Percentiles rank a stretch among this genome's conserved stretches.
These are phyloP conservation scores for Heterobasidion irregulare DNA, from an alignment of 1,284 basidiomycete genomes.

Conservation along the genomic window DNA sequence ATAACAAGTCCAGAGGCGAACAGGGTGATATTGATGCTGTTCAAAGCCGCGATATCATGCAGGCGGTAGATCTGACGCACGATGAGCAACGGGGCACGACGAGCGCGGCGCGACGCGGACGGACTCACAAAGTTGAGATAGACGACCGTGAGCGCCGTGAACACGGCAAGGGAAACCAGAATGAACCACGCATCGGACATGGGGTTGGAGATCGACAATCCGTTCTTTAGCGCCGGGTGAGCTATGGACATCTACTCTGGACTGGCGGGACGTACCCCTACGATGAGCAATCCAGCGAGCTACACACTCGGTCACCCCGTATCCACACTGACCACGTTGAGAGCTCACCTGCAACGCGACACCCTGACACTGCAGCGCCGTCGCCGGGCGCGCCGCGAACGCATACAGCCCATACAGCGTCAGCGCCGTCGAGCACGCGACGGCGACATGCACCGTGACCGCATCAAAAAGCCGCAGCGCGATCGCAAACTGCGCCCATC, in stretches of 20 bases:
- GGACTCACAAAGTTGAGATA: slow-evolving; percentile 3
- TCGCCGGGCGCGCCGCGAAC: slow-evolving; percentile 1
- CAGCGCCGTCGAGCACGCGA: slow-evolving; percentile 3
- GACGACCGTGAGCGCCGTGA: slow-evolving; percentile 6
- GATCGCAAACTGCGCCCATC: background rate
- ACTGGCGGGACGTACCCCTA: background rate
- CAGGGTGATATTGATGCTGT: slow-evolving; percentile 7
- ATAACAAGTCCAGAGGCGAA: slow-evolving; percentile 10
- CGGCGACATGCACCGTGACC: background rate
- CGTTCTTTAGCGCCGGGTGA: background rate
- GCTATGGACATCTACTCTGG: background rate
- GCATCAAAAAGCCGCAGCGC: slow-evolving; percentile 6
- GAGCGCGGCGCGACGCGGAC: background rate
- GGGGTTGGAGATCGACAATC: background rate
- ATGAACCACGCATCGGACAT: background rate
- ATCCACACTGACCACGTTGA: background rate
- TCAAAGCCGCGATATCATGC: slow-evolving; percentile 1
- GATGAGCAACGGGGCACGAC: too few relatives aligned
- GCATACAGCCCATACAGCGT: slow-evolving; percentile 6
- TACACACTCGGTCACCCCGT: background rate
- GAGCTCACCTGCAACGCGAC: slow-evolving; percentile 7
- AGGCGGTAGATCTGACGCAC: slow-evolving; percentile 6
- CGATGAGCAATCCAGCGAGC: slow-evolving; percentile 8
- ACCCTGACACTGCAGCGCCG: slow-evolving; percentile 1
- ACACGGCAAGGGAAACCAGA: slow-evolving; percentile 6